Evolutionary conservation across 345 rosid genomes (phyloP).

Genomic region (Arabis hirsuta): DNA sequence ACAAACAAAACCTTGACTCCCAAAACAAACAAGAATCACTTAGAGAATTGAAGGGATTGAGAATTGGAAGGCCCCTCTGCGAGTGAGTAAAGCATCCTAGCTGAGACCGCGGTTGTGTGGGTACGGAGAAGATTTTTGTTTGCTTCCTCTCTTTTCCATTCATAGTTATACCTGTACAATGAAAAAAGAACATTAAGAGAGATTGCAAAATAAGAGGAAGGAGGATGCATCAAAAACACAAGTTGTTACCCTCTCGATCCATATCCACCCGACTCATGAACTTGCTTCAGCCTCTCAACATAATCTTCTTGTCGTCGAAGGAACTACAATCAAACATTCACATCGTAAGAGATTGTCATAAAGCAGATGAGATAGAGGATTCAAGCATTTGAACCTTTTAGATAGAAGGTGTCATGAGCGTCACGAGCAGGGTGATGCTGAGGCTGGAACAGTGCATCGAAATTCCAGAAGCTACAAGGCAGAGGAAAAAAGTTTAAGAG

Average conservation of each 20-base stretch:
- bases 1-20: too few relatives aligned
- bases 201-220: slow-evolving; percentile 1
- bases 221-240: slow-evolving; percentile 6
- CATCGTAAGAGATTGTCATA: neutral
- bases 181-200: neutral
- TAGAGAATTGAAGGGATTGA: too few relatives aligned
- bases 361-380: slow-evolving; percentile 6
- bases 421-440: slow-evolving; percentile 99
- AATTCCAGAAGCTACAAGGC: too few relatives aligned
- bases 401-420: slow-evolving; percentile 94
- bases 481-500: too few relatives aligned
- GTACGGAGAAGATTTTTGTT: slow-evolving; percentile 15
- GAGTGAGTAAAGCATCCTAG: too few relatives aligned
- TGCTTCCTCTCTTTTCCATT: slow-evolving; percentile 98
- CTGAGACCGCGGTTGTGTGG: too few relatives aligned
- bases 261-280: slow-evolving; percentile 91
- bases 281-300: slow-evolving; percentile 72
- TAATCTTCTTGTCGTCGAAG: slow-evolving; percentile 88
- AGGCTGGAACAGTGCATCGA: slow-evolving; percentile 91
- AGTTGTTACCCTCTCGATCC: slow-evolving; percentile 80
- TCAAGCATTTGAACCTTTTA: slow-evolving; percentile 56
- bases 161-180: slow-evolving; percentile 68
- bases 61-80: too few relatives aligned
- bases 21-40: too few relatives aligned
- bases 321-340: slow-evolving; percentile 55